phyloP scores from a whole-genome alignment of 1,139 yeast species.

The Diutina ranongensis region DNA sequence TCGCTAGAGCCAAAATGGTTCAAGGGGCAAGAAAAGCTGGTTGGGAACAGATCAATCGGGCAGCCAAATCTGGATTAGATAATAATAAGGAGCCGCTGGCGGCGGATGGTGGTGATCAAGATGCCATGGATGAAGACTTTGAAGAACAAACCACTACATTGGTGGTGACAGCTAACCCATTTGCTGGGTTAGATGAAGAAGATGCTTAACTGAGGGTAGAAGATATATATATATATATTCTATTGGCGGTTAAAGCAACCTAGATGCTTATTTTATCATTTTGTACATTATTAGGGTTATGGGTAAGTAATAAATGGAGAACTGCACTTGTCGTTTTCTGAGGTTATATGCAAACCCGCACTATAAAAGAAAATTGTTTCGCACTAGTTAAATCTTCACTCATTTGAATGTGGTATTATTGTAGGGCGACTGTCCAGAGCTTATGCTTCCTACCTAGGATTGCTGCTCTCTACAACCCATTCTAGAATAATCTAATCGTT shows the following conservation, averaged over 20 bases:
- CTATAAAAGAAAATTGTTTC: too few relatives aligned
- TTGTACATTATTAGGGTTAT: background rate
- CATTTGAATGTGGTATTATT: constrained; percentile 4
- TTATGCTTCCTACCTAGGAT: background rate
- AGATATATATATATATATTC: too few relatives aligned
- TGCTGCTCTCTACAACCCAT: constrained; percentile 6
- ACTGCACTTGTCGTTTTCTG: too few relatives aligned
- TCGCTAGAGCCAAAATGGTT: constrained; percentile 49
- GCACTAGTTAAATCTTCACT: constrained; percentile 1
- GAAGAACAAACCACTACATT: background rate
- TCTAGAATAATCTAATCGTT: background rate
- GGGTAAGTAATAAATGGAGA: background rate
- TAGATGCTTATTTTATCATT: too few relatives aligned
- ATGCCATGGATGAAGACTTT: background rate
- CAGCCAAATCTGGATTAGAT: background rate
- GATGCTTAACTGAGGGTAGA: background rate
- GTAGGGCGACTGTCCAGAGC: constrained; percentile 3
- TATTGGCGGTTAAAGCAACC: too few relatives aligned
- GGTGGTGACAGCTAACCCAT: background rate
- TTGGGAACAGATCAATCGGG: constrained; percentile 58
- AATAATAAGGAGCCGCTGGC: background rate
- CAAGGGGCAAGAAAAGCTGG: constrained; percentile 55
- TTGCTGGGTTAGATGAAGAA: background rate
- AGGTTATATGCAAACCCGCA: background rate
- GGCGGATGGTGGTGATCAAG: background rate